Evolutionary conservation across 805 yeast species (phyloP).

Genomic region (Suhomyces kilbournensis): DNA sequence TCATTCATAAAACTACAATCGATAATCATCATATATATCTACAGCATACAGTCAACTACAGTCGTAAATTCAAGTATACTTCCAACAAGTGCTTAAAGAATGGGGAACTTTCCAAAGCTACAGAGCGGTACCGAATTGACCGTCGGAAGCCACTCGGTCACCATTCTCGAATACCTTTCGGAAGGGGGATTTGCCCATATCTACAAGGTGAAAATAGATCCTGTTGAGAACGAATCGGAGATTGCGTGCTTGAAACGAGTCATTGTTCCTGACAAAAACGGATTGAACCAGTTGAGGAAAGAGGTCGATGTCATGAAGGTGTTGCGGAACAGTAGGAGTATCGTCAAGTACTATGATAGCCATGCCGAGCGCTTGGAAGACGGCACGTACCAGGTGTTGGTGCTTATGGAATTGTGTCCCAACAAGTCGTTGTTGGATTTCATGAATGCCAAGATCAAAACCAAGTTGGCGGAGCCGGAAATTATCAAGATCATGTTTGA

Average conservation of each 20-base stretch:
- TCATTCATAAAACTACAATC: not conserved
- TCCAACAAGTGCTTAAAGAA: not conserved
- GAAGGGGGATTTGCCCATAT: constrained; percentile 81
- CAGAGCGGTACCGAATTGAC: constrained; percentile 37
- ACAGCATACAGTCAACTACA: not conserved
- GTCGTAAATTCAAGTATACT: too few species aligned
- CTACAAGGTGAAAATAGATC: constrained; percentile 58
- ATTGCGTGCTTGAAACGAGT: constrained; percentile 73
- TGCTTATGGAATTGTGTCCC: constrained; percentile 91
- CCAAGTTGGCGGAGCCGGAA: constrained; percentile 73
- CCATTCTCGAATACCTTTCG: constrained; percentile 34
- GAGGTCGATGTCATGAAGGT: constrained; percentile 81
- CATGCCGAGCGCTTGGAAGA: constrained; percentile 61
- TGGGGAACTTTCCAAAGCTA: constrained; percentile 30
- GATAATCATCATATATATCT: not conserved
- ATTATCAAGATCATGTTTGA: constrained; percentile 82
- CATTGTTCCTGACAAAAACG: constrained; percentile 66
- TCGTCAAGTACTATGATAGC: constrained; percentile 72
- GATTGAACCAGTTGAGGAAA: constrained; percentile 60
- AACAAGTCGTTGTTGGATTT: constrained; percentile 82
- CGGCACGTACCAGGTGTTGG: constrained; percentile 74
- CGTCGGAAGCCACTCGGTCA: constrained; percentile 41
- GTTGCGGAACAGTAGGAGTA: constrained; percentile 51
- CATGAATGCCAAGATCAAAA: constrained; percentile 82
- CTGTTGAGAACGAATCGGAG: constrained; percentile 43